phyloP scores from a whole-genome alignment of 2,329 filamentous ascomycete genomes.

The Beauveria varroae region DNA sequence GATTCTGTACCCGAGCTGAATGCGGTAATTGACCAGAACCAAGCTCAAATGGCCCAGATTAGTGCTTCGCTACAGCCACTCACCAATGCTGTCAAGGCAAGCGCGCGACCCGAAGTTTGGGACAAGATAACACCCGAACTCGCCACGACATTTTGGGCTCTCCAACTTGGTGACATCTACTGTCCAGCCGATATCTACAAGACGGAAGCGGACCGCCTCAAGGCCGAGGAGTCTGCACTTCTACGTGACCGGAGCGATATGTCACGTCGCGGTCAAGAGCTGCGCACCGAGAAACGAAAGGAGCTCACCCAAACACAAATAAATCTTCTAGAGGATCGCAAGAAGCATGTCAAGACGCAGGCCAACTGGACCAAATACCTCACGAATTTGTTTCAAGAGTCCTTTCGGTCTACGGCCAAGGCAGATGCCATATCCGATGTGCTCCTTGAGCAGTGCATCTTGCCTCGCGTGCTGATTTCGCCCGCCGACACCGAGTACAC shows the following conservation, averaged over 20 bases:
- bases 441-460: conserved; percentile 81
- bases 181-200: conserved; percentile 73
- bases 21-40: conserved; percentile 23
- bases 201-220: conserved; percentile 61
- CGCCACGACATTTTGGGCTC: conserved; percentile 87
- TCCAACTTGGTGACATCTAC: conserved; percentile 73
- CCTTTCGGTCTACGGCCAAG: conserved; percentile 65
- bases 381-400: conserved; percentile 66
- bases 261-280: conserved; percentile 57
- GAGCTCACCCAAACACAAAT: conserved; percentile 61
- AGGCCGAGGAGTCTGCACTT: conserved; percentile 59
- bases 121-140: conserved; percentile 69
- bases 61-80: conserved; percentile 54
- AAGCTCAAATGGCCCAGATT: conserved; percentile 18
- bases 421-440: conserved; percentile 62
- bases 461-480: conserved; percentile 81
- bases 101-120: conserved; percentile 57
- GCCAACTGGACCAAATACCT: conserved; percentile 62
- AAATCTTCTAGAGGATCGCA: conserved; percentile 65
- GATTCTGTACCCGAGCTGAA: conserved; percentile 20
- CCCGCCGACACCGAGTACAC: conserved; percentile 83
- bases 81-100: conserved; percentile 57
- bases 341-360: conserved; percentile 59
- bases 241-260: conserved; percentile 67
- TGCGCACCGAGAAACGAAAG: conserved; percentile 57